Conservation (phyloP, 2,329 filamentous ascomycete species). For the Sporothrix globosa region DNA sequence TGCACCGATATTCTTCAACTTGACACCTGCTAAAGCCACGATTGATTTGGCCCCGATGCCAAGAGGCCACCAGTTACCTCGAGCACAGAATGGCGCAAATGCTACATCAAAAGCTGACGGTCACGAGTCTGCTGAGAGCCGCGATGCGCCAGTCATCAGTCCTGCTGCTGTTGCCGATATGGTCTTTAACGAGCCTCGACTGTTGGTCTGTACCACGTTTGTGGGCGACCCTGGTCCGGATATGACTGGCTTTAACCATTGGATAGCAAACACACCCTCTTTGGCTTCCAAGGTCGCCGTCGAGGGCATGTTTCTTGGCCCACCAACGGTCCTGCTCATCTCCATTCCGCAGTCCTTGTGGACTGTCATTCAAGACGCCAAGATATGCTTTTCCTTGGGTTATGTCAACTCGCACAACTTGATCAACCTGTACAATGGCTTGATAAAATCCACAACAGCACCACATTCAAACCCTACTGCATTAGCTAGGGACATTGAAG, state of each 20-base stretch:
- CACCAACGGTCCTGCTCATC: constrained; percentile 67
- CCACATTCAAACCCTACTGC: constrained; percentile 37
- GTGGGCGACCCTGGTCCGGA: constrained; percentile 67
- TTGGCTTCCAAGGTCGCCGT: constrained; percentile 63
- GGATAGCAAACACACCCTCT: constrained; percentile 63
- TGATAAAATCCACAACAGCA: constrained; percentile 53
- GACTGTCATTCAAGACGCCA: constrained; percentile 67
- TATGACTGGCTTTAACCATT: constrained; percentile 68
- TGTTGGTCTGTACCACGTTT: constrained; percentile 69
- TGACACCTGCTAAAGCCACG: constrained; percentile 59
- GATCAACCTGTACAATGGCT: constrained; percentile 64
- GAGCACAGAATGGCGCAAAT: constrained; percentile 31
- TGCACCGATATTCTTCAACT: constrained; percentile 57
- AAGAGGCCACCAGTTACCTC: constrained; percentile 41
- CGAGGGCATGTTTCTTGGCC: constrained; percentile 69
- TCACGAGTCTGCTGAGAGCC: constrained; percentile 22
- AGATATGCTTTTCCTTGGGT: constrained; percentile 67
- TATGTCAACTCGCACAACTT: constrained; percentile 70
- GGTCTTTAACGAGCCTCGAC: constrained; percentile 63
- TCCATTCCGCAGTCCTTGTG: constrained; percentile 67
- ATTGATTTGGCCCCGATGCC: constrained; percentile 57
- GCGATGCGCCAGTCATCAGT: constrained; percentile 52
- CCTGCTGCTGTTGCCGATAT: constrained; percentile 57
- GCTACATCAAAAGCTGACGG: constrained; percentile 36
- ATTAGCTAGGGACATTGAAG: constrained; percentile 58